Evolutionary conservation across 331 rosid species (phyloP).

Genomic region (Rosa hybrid): DNA sequence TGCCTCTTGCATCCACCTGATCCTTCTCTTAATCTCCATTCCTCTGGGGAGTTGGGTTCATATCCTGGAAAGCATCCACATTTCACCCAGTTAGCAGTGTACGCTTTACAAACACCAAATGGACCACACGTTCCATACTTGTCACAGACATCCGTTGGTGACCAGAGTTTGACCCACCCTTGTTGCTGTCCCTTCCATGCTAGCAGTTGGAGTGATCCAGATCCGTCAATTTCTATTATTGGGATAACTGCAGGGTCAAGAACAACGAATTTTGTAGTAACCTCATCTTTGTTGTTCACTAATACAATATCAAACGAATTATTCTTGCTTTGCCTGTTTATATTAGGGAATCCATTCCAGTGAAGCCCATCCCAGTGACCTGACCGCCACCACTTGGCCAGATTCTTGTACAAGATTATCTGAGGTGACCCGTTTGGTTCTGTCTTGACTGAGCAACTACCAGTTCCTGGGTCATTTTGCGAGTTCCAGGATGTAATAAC

Average conservation of each 20-base stretch:
- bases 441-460: slow-evolving; percentile 28
- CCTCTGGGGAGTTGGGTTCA: slow-evolving; percentile 36
- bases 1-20: slow-evolving; percentile 55
- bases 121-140: slow-evolving; percentile 47
- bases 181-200: slow-evolving; percentile 34
- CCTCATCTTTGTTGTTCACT: slow-evolving; percentile 28
- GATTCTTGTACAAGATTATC: slow-evolving; percentile 19
- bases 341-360: background rate
- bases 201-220: slow-evolving; percentile 23
- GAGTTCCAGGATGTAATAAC: slow-evolving; percentile 45
- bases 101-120: slow-evolving; percentile 43
- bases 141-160: slow-evolving; percentile 41
- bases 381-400: slow-evolving; percentile 42
- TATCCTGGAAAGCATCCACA: slow-evolving; percentile 64
- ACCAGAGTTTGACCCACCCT: slow-evolving; percentile 40
- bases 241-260: slow-evolving; percentile 17
- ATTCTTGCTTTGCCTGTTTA: too few species aligned
- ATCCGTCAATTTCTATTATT: slow-evolving; percentile 10
- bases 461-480: slow-evolving; percentile 49
- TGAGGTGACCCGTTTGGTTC: slow-evolving; percentile 43
- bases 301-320: slow-evolving; percentile 10
- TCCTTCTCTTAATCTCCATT: slow-evolving; percentile 52
- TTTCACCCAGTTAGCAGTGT: slow-evolving; percentile 16
- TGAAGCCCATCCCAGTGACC: slow-evolving; percentile 42
- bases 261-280: slow-evolving; percentile 3